These are phyloP conservation scores for Ceratocystis huliohia DNA, from an alignment of 2,329 filamentous ascomycete species.

Conservation along the genomic window DNA sequence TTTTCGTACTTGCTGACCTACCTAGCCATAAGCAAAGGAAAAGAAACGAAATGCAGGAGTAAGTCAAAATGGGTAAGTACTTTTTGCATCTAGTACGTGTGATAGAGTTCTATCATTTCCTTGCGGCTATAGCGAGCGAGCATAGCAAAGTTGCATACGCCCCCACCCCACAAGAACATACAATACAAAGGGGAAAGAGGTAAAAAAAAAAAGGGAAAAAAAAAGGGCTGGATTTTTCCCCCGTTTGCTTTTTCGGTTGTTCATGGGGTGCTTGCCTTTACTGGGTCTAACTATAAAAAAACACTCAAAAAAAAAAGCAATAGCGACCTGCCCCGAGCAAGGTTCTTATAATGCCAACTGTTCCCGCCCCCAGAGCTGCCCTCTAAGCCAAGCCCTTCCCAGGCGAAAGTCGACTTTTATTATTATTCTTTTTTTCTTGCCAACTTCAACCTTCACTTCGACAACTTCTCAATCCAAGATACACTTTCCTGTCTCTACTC, in stretches of 20 bases:
- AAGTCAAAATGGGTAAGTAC: not conserved
- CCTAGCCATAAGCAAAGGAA: not conserved
- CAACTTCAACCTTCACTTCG: not conserved
- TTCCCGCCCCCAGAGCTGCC: not conserved
- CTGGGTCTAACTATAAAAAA: not conserved
- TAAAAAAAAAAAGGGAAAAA: not conserved
- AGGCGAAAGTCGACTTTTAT: not conserved
- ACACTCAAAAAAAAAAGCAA: not conserved
- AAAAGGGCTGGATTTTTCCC: not conserved
- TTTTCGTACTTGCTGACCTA: not conserved
- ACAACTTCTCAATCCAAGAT: not conserved
- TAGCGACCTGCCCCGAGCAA: not conserved
- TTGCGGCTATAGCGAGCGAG: not conserved
- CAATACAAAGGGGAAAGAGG: not conserved
- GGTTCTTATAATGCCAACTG: conserved; percentile 2
- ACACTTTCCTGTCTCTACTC: not conserved
- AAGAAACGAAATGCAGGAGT: not conserved
- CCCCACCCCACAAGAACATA: conserved; percentile 5
- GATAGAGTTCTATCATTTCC: not conserved
- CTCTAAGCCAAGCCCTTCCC: not conserved
- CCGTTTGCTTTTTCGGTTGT: not conserved
- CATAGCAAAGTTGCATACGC: not conserved
- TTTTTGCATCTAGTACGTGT: not conserved
- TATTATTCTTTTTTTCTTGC: not conserved
- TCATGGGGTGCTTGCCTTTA: not conserved